Conservation (phyloP, 2,329 filamentous ascomycete species). For the Sclerotinia nivalis region DNA sequence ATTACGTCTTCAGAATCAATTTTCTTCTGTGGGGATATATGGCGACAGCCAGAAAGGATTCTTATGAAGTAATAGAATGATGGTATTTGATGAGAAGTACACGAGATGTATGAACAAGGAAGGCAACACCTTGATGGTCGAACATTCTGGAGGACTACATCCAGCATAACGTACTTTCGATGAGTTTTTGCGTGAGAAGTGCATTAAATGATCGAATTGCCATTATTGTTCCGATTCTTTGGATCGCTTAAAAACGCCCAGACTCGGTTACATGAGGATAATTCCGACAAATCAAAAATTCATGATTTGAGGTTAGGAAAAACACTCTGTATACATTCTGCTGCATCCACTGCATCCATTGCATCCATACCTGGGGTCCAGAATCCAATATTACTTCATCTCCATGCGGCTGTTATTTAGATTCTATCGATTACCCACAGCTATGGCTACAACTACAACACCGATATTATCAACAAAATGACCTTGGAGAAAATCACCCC, state of each 20-base stretch:
- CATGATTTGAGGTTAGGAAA: background rate
- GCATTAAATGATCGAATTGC: background rate
- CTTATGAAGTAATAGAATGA: constrained; percentile 21
- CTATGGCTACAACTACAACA: background rate
- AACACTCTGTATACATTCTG: background rate
- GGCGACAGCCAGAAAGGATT: background rate
- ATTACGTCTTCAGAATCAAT: constrained; percentile 23
- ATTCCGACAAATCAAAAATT: background rate
- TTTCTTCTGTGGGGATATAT: background rate
- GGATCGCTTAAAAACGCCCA: background rate
- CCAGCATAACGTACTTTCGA: constrained; percentile 1
- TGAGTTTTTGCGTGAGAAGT: constrained; percentile 3
- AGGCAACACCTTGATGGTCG: background rate
- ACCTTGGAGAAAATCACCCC: background rate
- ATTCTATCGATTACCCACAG: background rate
- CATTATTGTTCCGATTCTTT: background rate
- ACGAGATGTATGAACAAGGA: background rate
- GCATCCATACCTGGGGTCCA: background rate
- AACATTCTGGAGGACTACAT: no score
- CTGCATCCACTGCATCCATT: no score
- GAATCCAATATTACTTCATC: background rate
- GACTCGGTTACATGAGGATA: constrained; percentile 5
- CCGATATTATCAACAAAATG: background rate
- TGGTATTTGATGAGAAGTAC: constrained; percentile 17
- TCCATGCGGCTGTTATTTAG: background rate